Conservation (phyloP, 768 basidiomycete species). For the Trametes cubensis region DNA sequence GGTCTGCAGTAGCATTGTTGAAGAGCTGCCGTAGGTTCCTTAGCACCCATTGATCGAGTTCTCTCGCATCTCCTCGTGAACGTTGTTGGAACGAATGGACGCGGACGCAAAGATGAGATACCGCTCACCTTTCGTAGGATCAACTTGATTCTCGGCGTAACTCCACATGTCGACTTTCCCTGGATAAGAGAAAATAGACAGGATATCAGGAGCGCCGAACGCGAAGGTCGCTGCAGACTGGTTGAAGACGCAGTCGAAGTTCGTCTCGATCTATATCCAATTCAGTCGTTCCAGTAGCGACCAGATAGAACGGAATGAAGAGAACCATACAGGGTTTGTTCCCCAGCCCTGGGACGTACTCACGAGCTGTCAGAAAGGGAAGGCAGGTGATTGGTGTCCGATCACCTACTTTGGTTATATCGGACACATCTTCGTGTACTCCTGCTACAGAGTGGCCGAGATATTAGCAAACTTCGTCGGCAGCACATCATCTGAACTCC, state of each 20-base stretch:
- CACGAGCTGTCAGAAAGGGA: conserved; percentile 14
- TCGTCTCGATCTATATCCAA: conserved; percentile 46
- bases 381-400: background rate
- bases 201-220: conserved; percentile 86
- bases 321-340: conserved; percentile 63
- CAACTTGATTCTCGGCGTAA: conserved; percentile 77
- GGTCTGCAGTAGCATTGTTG: conserved; percentile 60
- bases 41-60: conserved; percentile 78
- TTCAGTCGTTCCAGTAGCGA: background rate
- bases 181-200: conserved; percentile 79
- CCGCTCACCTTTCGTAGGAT: conserved; percentile 76
- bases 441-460: conserved; percentile 49
- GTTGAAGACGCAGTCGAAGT: conserved; percentile 87
- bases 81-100: background rate
- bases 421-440: conserved; percentile 90
- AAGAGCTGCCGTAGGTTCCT: conserved; percentile 66
- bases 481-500: background rate
- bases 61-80: conserved; percentile 63
- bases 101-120: too few species aligned
- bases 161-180: conserved; percentile 75
- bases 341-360: conserved; percentile 69
- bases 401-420: conserved; percentile 67
- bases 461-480: background rate
- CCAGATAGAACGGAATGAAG: background rate
- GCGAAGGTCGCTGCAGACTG: conserved; percentile 76